Base-by-base conservation (phyloP, 2,329 filamentous ascomycete genomes). In the Fusarium sp. region DNA sequence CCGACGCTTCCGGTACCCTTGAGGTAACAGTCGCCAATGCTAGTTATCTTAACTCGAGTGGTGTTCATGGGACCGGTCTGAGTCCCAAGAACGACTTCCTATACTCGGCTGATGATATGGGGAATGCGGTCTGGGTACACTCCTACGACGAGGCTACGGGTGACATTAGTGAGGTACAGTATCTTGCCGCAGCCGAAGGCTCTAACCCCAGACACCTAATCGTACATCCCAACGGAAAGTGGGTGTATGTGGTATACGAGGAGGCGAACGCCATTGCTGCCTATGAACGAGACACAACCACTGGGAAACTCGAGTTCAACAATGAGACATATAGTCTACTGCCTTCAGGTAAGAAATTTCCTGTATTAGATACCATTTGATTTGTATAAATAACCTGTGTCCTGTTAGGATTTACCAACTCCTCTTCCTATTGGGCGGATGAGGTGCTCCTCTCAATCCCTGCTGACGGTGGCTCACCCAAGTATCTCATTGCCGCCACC, bases 21-120 rank as follows among this genome's bases (percentile, higher is more conserved):
- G 38, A 58, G 37, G n/a, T 18, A 22, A 27, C 29, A 6, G 54
- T 45, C 20, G 35, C 50, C 29, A 58, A 64, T 40, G 63, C 66
- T 1, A 61, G n/a, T n/a, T 71, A 71, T 35, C n/a, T 47, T 7
- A 66, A 52, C 16, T 20, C 37, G 4, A 37, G 52, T 6, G 69
- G 66, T 6, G 54, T 69, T 34, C 69, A 71, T 54, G 69, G 69
- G 2, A 54, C 57, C 8, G 45, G 66, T 5, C 34, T 71, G 35
- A 71, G 69, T 40, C 56, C 56, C 7, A 22, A 60, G 14, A 35
- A 40, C 18, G 56, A 69, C 16, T 71, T 71, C 45, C 45, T 71
- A 18, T 71, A 71, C 24, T 71, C 69, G 9, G 69, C 66, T 8
- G 69, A 71, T 4, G 69, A 71, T 18, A 71, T 66, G 54, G 69